Evolutionary conservation across 352 stramenopile species (phyloP), one percentile per base, ranked within the genome.

Genomic region (Plasmopara muralis): DNA sequence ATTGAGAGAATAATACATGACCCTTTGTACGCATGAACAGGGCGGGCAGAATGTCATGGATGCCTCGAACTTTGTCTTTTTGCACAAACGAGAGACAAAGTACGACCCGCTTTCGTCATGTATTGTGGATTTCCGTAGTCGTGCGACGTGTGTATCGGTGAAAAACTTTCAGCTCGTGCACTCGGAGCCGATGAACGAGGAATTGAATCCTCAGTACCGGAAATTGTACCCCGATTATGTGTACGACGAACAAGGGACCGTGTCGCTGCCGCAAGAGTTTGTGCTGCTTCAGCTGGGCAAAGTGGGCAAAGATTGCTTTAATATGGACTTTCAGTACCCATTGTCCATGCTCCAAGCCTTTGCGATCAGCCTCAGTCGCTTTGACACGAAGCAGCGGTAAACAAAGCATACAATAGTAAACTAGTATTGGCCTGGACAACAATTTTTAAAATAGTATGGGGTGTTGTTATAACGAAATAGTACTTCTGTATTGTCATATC

Each of bases 111-210:
- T 96, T 5, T 94, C 80, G n/a, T 93, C 81, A 31, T 96, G 87
- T 53, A 90, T 96, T 56, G 87, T 96, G 50, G 89, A 96, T 62
- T 97, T 96, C 55, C 87, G 84, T 37, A 95, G 87, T 43, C 71
- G 88, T n/a, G 89, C 88, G 39, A 94, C 80, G 14, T 89, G 85
- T 56, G 83, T 89, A 12, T 95, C 83, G 20, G 84, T 96, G 20
- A 96, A 96, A 56, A 97, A 97, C 62, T 96, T 96, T 58, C 89
- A 97, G 60, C 68, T 97, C 14, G 74, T 97, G 43, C 82, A 94
- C 68, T 91, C 81, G 41, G 72, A 88, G 53, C 81, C 82, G 2
- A 64, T 69, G 20, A 88, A 74, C 59, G 77, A 86, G 30, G 51
- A 76, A 47, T 79, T 88, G 62, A 70, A 66, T 7, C 80, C 89